Base-by-base conservation (phyloP, 352 stramenopile species). In the Pythium insidiosum region DNA sequence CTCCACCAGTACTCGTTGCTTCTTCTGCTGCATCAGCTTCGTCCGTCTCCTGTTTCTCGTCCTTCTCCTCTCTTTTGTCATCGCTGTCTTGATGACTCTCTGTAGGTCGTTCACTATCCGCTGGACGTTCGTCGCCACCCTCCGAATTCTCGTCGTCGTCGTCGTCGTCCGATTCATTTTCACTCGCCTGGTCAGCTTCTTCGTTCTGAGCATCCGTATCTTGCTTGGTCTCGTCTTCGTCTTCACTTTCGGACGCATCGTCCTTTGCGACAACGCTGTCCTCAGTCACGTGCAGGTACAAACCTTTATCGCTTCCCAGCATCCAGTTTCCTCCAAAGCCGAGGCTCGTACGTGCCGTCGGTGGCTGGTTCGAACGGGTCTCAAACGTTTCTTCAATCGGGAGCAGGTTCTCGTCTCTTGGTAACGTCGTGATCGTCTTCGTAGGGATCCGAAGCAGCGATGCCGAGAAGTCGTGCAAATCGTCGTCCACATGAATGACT, bases 301-400 rank as follows among this genome's bases (percentile, higher is more conserved):
- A 62, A 4, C 76, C 77, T 38, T 88, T 88, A 25, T 88, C 59
- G 15, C 69, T 69, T n/a, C 80, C 80, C 24, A 93, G 47, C 35
- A 93, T 87, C 80, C 80, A 93, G 36, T 78, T 83, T 18, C 73
- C 72, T 0, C 77, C 80, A 46, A 72, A 88, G n/a, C 67, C 55
- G 20, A 50, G 26, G 44, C 30, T 46, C 28, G 10, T 45, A 19
- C 5, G 35, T 10, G 26, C 64, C 42, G 12, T 66, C 44, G 0
- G 15, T 36, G 11, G 28, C 15, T 33, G 28, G 15, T 69, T 47
- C 9, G 16, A 40, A 0, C 22, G 34, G 9, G 33, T 36, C 5
- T 63, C 66, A 11, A 55, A 55, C 19, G 57, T 52, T 15, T 80
- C 66, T 13, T 73, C 64, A 11, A 73, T 69, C 2, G 63, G 59